These are phyloP conservation scores for Pyricularia sp. DNA, from an alignment of 2,329 filamentous ascomycete genomes.

Conservation along the genomic window DNA sequence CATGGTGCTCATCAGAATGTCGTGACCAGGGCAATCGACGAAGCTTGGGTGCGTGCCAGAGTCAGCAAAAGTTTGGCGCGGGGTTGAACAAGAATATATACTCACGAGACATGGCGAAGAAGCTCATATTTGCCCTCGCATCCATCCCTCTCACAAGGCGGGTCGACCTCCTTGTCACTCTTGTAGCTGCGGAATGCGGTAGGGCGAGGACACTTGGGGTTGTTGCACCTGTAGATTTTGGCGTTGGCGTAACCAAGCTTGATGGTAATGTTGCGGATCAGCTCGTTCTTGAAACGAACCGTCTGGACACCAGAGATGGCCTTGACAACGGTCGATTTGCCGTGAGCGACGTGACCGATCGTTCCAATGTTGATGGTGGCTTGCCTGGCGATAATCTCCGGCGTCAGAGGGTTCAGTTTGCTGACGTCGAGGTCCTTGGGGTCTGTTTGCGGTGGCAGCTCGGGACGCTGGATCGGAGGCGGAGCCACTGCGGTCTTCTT, in stretches of 20 bases:
- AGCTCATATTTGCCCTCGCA: slow-evolving; percentile 82
- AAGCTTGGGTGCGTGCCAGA: slow-evolving; percentile 45
- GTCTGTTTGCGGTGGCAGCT: slow-evolving; percentile 80
- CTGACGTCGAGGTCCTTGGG: slow-evolving; percentile 80
- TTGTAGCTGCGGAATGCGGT: slow-evolving; percentile 96
- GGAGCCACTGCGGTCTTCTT: slow-evolving; percentile 63
- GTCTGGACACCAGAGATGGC: slow-evolving; percentile 98
- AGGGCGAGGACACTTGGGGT: slow-evolving; percentile 78
- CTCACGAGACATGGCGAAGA: slow-evolving; percentile 85
- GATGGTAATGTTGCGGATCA: slow-evolving; percentile 99
- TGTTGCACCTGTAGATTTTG: slow-evolving; percentile 99
- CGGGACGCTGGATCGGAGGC: slow-evolving; percentile 42
- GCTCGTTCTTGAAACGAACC: slow-evolving; percentile 98
- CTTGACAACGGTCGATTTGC: slow-evolving; percentile 98
- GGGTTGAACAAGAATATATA: slow-evolving; percentile 14
- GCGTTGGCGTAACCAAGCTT: slow-evolving; percentile 99
- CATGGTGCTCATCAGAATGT: slow-evolving; percentile 99
- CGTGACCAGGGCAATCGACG: slow-evolving; percentile 98
- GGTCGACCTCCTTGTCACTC: slow-evolving; percentile 98
- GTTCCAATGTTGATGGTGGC: slow-evolving; percentile 99
- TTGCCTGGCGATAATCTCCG: slow-evolving; percentile 95
- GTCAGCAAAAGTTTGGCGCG: background rate
- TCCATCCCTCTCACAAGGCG: slow-evolving; percentile 87
- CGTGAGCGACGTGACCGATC: slow-evolving; percentile 97
- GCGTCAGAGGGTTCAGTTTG: slow-evolving; percentile 73